Conservation (phyloP, 768 basidiomycete species). For the Lactifluus rugatus region DNA sequence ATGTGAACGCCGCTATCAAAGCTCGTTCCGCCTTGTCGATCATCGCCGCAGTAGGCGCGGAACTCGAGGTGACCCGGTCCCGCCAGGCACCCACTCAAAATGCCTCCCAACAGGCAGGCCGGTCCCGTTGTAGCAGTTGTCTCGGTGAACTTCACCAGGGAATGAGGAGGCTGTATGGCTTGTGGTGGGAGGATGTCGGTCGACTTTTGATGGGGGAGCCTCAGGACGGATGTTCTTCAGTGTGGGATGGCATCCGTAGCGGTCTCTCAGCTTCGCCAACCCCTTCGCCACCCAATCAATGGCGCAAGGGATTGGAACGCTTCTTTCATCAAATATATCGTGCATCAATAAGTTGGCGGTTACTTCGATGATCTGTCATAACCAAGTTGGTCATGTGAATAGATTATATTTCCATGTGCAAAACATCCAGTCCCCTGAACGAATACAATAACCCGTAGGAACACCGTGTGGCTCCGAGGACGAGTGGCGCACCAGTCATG, state of each 20-base stretch:
- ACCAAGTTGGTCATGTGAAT: not conserved
- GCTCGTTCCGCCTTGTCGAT: slow-evolving; percentile 11
- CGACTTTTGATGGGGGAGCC: slow-evolving; percentile 12
- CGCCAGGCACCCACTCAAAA: not conserved
- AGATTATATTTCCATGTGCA: not conserved
- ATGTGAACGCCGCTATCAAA: not conserved
- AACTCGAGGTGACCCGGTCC: not conserved
- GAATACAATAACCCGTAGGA: not conserved
- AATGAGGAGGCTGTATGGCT: slow-evolving; percentile 10
- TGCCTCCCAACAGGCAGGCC: not conserved
- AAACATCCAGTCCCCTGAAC: not conserved
- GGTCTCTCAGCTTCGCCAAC: not conserved
- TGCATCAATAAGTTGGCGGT: not conserved
- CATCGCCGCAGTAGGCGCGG: slow-evolving; percentile 3
- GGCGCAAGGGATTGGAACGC: not conserved
- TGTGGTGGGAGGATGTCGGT: slow-evolving; percentile 17
- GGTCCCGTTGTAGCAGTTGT: slow-evolving; percentile 5
- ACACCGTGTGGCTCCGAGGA: not conserved
- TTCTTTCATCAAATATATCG: not conserved
- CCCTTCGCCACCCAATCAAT: not conserved
- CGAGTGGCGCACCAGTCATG: not conserved
- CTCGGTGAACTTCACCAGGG: slow-evolving; percentile 12
- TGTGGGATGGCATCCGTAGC: slow-evolving; percentile 5
- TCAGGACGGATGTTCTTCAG: not conserved
- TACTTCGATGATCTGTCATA: not conserved